These are phyloP conservation scores for Podila verticillata DNA, from an alignment of 192 early-diverging fungal genomes.

Conservation along the genomic window DNA sequence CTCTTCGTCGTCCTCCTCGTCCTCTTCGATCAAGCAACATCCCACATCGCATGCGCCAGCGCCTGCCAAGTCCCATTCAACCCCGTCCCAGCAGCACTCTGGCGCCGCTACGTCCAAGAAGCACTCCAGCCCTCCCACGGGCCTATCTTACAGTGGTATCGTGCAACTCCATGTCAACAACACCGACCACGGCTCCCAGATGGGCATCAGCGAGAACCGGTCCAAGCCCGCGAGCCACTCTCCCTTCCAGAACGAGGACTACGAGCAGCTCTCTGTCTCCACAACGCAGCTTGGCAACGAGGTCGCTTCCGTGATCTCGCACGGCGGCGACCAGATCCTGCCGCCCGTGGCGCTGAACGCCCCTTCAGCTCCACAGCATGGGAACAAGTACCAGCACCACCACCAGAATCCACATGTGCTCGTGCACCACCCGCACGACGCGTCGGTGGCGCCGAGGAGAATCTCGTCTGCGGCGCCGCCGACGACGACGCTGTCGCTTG, in stretches of 20 bases:
- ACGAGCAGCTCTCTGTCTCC: background rate
- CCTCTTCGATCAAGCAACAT: background rate
- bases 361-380: background rate
- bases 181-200: slow-evolving; percentile 6
- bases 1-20: background rate
- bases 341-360: background rate
- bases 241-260: slow-evolving; percentile 7
- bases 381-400: background rate
- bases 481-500: background rate
- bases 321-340: background rate
- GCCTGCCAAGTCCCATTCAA: background rate
- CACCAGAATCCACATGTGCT: background rate
- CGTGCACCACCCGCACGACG: background rate
- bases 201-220: slow-evolving; percentile 1
- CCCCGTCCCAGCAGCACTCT: background rate
- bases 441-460: background rate
- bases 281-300: background rate
- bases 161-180: slow-evolving; percentile 3
- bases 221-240: background rate
- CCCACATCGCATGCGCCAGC: background rate
- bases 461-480: background rate
- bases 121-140: background rate
- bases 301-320: background rate
- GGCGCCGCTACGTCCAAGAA: background rate
- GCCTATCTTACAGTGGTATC: slow-evolving; percentile 15